Conservation (phyloP, 164 flowering plant genomes). For the Vitis labrusca region DNA sequence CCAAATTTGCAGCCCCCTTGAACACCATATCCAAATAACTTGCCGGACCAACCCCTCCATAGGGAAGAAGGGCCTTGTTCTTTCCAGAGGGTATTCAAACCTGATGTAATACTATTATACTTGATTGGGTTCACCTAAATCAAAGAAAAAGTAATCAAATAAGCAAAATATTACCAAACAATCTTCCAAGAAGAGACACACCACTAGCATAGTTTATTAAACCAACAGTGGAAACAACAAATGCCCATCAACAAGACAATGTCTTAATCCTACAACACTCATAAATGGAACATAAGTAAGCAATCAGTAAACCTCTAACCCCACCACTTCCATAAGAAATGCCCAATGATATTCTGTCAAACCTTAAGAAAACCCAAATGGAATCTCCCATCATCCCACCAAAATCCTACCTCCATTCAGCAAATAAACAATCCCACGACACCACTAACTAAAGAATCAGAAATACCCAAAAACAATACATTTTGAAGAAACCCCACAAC, state of each 20-base stretch:
- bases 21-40: slow-evolving; percentile 82
- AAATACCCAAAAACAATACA: background rate
- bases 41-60: slow-evolving; percentile 93
- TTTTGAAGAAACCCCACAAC: background rate
- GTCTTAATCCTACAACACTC: background rate
- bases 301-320: too few species aligned
- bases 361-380: background rate
- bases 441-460: background rate
- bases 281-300: background rate
- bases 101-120: slow-evolving; percentile 57
- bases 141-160: background rate
- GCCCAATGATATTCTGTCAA: background rate
- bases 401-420: background rate
- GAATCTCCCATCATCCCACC: background rate
- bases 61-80: slow-evolving; percentile 80
- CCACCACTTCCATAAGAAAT: too few species aligned
- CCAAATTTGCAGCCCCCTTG: slow-evolving; percentile 96
- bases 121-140: slow-evolving; percentile 79
- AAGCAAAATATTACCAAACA: background rate
- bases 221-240: too few species aligned
- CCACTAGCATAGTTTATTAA: too few species aligned
- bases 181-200: too few species aligned
- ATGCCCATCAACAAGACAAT: too few species aligned
- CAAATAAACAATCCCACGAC: background rate
- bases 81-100: slow-evolving; percentile 60